Base-by-base conservation (phyloP, 495 filamentous ascomycete genomes). In the Aspergillus sclerotioniger region DNA sequence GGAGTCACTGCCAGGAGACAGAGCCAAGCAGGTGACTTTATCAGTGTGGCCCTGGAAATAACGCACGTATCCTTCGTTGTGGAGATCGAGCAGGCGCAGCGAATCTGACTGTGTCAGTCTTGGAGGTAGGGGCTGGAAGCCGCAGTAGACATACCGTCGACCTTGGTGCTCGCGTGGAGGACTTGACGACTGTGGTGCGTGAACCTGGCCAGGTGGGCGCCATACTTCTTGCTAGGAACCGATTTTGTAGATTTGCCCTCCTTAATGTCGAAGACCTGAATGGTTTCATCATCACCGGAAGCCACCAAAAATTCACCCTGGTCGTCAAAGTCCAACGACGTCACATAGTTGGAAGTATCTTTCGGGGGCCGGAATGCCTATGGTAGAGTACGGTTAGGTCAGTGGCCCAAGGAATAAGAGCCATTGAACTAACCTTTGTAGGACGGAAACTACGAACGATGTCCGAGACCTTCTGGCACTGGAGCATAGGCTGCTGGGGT, bases 261-360 rank as follows among this genome's bases (percentile, higher is more conserved):
- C 59, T 89, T 90, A 60, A 93, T 87, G 62, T 91, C 94, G 75
- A 92, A 99, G 31, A 98, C 82, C 65, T 98, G 92, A 59, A 99
- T 90, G 1, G 90, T 94, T 62, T 97, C 92, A 67, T 98, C 95
- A 68, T 86, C 88, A 51, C 91, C 90, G 8, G 90, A 88, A 0
- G 92, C 87, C 67, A 98, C 90, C 41, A 92, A 79, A 39, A 90
- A 88, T 61, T 96, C 91, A 65, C 94, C 94, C 21, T 87, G 86
- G 76, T 97, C 92, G 73, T 98, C 92, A 65, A 96, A 98, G 75
- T 98, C 92, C 63, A 99, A 83, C 5, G 92, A 97, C 1, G 86
- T 88, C 43, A 82, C 73, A 48, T 71, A 70, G 33, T 68, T 66
- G 4, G 73, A 62, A 33, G 60, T 54, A 13, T 76, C 73, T 54